phyloP scores from a whole-genome alignment of 2,329 filamentous ascomycete species.

The Cladosporium colombiae region DNA sequence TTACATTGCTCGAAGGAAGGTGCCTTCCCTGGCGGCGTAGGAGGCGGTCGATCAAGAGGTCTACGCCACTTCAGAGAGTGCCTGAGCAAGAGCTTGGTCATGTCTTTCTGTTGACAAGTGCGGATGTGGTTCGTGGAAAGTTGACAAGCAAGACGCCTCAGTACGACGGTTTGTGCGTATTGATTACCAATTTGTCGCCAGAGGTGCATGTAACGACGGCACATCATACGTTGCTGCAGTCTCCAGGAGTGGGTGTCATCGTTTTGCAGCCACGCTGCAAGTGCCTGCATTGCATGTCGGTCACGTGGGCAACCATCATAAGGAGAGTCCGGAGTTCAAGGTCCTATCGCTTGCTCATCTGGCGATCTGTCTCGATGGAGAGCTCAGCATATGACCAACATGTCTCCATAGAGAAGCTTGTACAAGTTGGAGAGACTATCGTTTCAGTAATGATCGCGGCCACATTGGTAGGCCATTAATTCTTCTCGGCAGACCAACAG shows the following conservation, averaged over 20 bases:
- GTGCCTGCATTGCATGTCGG: conserved; percentile 9
- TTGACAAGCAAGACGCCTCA: not conserved
- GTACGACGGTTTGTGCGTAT: not conserved
- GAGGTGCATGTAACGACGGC: not conserved
- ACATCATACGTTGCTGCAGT: conserved; percentile 3
- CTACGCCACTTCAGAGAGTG: not conserved
- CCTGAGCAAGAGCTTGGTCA: not conserved
- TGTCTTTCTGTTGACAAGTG: not conserved
- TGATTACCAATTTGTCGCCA: not conserved
- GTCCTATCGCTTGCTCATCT: conserved; percentile 11
- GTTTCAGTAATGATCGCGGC: not conserved
- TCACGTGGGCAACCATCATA: conserved; percentile 3
- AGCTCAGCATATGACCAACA: not conserved
- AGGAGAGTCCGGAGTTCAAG: too few species aligned
- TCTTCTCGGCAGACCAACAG: not conserved
- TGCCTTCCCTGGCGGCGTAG: not conserved
- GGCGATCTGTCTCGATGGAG: not conserved
- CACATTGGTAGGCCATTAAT: not conserved
- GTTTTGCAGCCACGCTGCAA: conserved; percentile 1
- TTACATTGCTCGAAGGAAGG: not conserved
- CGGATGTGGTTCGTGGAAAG: conserved; percentile 2
- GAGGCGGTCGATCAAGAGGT: not conserved
- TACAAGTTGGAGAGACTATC: not conserved
- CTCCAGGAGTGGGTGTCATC: not conserved
- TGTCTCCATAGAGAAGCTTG: not conserved